Evolutionary conservation across 75 land plant species (phyloP).

Genomic region (Azolla pinnata): DNA sequence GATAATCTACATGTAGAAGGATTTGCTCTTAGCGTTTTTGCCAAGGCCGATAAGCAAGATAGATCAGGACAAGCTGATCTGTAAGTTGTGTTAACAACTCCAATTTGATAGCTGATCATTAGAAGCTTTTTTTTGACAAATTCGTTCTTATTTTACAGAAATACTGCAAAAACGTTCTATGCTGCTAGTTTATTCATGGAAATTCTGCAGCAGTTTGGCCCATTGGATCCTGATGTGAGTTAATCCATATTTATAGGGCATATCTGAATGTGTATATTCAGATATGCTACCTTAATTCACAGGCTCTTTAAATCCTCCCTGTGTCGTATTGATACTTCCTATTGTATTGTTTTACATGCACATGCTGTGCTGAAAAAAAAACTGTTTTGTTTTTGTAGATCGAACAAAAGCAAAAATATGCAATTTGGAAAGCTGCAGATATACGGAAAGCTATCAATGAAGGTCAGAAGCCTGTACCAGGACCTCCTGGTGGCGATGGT

Average conservation of each 20-base stretch:
- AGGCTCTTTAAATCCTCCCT: not conserved
- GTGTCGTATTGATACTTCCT: no score
- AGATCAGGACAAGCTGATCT: slow-evolving; percentile 93
- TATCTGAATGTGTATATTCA: no score
- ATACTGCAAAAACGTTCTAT: slow-evolving; percentile 94
- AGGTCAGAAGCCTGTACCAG: slow-evolving; percentile 84
- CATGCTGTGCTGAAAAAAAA: no score
- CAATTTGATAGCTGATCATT: no score
- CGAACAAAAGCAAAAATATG: slow-evolving; percentile 91
- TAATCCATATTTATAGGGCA: no score
- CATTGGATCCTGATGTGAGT: slow-evolving; percentile 84
- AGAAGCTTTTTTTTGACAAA: no score
- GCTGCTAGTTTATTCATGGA: slow-evolving; percentile 97
- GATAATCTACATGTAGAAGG: slow-evolving; percentile 84
- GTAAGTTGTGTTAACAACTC: slow-evolving; percentile 45
- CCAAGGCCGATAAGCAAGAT: slow-evolving; percentile 96
- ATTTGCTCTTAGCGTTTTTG: slow-evolving; percentile 82
- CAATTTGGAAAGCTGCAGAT: slow-evolving; percentile 97
- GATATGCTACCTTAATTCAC: no score
- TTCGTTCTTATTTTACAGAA: slow-evolving; percentile 43
- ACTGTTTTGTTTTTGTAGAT: no score
- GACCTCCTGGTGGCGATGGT: slow-evolving; percentile 75
- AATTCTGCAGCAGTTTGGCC: slow-evolving; percentile 84
- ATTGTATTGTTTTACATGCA: no score
- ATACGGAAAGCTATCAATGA: slow-evolving; percentile 91